Evolutionary conservation across 768 basidiomycete species (phyloP), one percentile per base, ranked within the genome.

Genomic region (Tephrocybe rancida): DNA sequence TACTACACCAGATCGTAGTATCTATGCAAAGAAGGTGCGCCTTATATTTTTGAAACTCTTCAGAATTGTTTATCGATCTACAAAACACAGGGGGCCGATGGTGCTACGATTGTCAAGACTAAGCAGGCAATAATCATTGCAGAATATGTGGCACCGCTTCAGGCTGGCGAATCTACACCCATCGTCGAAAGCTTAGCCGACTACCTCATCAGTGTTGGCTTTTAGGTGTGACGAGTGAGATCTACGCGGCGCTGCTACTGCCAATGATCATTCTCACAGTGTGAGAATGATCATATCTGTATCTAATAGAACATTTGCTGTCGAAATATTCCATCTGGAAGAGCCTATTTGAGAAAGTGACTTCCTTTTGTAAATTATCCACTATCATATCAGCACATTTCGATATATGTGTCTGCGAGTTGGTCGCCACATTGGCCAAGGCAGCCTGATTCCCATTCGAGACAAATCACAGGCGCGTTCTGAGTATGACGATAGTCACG

Each of bases 21-120:
- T 95, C 41, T 85, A 93, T 61, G 83, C 84, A 48, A 93, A 93
- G 84, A 89, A 92, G 63, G 92, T 91, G 56, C 65, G 92, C 69
- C n/a, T 34, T 18, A n/a, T 53, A 5, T 30, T 35, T 21, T 42
- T 21, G 25, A 9, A 14, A 41, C 19, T 13, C n/a, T 35, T 29
- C 14, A 8, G 6, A 26, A 16, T 37, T 47, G 16, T 3, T 52
- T n/a, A 48, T 21, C 5, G n/a, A 26, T 38, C 38, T 27, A 3
- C 16, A 19, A 27, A 10, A 10, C 16, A 27, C 63, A 95, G 93
- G n/a, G n/a, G n/a, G 79, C 77, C 19, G 84, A 91, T 67, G 95
- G 95, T 1, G 82, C 76, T 32, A 67, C 85, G 57, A 62, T 94
- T 54, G 85, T 90, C 43, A 90, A 89, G 77, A 95, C 92, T 16